These are phyloP conservation scores for Cicer arietinum DNA, from an alignment of 306 rosid species.

Conservation along the genomic window DNA sequence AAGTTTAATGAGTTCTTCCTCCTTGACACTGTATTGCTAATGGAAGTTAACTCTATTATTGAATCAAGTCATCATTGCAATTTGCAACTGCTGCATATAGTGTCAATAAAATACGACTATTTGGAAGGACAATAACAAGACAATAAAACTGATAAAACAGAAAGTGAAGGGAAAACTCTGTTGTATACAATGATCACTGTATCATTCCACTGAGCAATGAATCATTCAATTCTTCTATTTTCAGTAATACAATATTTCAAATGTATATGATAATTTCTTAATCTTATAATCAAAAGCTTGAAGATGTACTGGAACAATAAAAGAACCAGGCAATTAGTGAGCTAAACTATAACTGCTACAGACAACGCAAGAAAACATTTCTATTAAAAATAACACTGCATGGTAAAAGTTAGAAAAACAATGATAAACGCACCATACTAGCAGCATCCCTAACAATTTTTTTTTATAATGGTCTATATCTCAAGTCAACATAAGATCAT, in stretches of 20 bases:
- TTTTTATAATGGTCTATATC: constrained; percentile 42
- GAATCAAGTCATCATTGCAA: constrained; percentile 17
- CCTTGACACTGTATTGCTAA: neutral
- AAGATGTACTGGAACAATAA: constrained; percentile 37
- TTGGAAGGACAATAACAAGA: neutral
- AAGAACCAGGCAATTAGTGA: constrained; percentile 46
- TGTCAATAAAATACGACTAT: neutral
- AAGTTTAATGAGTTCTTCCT: neutral
- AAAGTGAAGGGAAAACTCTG: neutral
- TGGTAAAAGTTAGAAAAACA: constrained; percentile 49
- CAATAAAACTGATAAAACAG: constrained; percentile 2
- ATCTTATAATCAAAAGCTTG: constrained; percentile 26
- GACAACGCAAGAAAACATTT: constrained; percentile 36
- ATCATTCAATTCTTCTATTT: neutral
- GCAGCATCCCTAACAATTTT: constrained; percentile 50
- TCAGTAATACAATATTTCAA: constrained; percentile 4
- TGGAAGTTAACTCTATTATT: constrained; percentile 16
- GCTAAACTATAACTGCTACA: constrained; percentile 37
- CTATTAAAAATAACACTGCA: constrained; percentile 41
- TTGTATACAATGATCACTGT: no score
- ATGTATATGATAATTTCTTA: constrained; percentile 9
- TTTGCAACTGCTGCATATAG: constrained; percentile 1
- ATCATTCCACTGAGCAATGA: no score
- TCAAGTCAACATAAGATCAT: constrained; percentile 80
- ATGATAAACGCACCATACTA: constrained; percentile 41